A percentile compares a stretch with the other conserved stretches of the same genome.
Conservation (phyloP, 73 alveolate genomes). For the Tetrahymena elliotti region DNA sequence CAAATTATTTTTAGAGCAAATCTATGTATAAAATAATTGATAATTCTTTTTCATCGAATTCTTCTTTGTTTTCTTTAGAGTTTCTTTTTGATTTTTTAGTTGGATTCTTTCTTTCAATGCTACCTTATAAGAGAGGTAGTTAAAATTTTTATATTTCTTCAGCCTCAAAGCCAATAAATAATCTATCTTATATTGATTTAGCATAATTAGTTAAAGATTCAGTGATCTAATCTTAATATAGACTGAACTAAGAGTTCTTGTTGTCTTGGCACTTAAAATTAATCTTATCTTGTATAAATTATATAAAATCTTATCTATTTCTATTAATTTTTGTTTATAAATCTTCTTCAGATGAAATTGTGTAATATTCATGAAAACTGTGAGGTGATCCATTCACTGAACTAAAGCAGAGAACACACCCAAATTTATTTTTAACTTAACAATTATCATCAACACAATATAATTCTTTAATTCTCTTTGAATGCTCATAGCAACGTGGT, state of each 20-base stretch:
- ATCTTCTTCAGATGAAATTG: neutral
- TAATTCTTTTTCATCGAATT: neutral
- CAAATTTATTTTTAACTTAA: neutral
- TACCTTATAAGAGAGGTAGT: neutral
- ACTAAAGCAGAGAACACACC: neutral
- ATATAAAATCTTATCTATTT: neutral
- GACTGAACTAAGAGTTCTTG: neutral
- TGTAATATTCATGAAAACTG: neutral
- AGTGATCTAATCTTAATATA: neutral
- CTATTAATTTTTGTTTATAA: neutral
- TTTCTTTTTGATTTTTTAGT: neutral
- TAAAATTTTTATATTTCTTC: neutral
- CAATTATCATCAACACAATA: neutral
- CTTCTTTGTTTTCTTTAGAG: neutral
- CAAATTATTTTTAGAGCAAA: neutral
- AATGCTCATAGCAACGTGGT: neutral
- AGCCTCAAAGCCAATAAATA: neutral
- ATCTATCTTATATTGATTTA: neutral
- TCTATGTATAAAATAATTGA: neutral
- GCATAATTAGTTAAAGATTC: neutral
- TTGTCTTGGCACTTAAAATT: neutral
- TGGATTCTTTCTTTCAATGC: neutral
- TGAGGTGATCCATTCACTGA: neutral
- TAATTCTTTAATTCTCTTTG: neutral
- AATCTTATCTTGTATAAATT: neutral